Base-by-base conservation (phyloP, 805 yeast genomes). In the Cyberlindnera lachancei region DNA sequence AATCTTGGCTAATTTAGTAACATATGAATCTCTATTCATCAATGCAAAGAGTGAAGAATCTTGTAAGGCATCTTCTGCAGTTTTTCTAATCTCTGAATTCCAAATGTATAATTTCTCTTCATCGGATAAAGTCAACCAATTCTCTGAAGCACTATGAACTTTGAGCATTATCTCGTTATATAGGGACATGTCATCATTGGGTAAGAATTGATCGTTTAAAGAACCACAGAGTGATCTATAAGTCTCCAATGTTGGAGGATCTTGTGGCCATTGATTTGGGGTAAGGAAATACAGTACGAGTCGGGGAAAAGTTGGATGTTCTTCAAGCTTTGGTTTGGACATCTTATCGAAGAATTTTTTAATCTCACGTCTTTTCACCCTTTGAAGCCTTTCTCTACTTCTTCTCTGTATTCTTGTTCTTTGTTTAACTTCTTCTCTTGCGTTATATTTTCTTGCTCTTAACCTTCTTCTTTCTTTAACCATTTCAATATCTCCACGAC, bases 251-350 rank as follows among this genome's bases (percentile, higher is more conserved):
- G 71, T 67, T 13, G 75, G 75, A 2, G 73, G 73, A 34, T 66
- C 73, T 33, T 64, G 65, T 0, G 77, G 77, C 77, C 77, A 70
- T 14, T 52, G 50, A 8, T 50, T 37, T 3, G 72, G 64, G 1
- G 68, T 60, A 3, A 68, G 43, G 41, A 70, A 68, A 37, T 60
- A 68, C 6, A 70, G 46, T 9, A 68, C 72, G 46, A 70, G 46
- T 45, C 68, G 49, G 11, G 75, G 70, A 47, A 71, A 71, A 4
- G 73, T 57, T 11, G 75, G 70, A 33, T 64, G 61, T 3, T 59
- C 54, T 8, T 64, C 63, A 11, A 70, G 37, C 7, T 40, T 27
- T 2, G 75, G 73, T 15, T 46, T 41, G 8, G 61, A 61, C 22
- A 69, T 35, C 6, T 41, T 48, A 16, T 53, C 42, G 15, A 65